Conservation (phyloP, 441 rosid species). For the Pelargonium citronellum region DNA sequence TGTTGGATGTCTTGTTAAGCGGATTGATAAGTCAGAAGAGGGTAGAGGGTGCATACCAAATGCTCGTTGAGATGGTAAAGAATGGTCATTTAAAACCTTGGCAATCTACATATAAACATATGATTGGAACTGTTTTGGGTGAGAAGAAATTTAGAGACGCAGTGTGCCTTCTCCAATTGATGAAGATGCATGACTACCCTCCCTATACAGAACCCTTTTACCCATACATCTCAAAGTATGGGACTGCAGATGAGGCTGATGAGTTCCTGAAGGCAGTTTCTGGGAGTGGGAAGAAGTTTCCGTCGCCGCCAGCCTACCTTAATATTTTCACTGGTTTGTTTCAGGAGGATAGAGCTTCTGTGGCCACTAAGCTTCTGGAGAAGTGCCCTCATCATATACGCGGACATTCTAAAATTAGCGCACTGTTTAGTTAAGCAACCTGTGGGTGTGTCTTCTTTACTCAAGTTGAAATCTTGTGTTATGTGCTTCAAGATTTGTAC, state of each 20-base stretch:
- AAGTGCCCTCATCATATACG: constrained; percentile 73
- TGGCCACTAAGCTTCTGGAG: constrained; percentile 62
- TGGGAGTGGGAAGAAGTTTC: constrained; percentile 53
- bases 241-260: constrained; percentile 58
- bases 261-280: constrained; percentile 58
- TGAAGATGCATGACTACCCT: constrained; percentile 62
- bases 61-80: constrained; percentile 54
- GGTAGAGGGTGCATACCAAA: constrained; percentile 55
- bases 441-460: too few relatives aligned
- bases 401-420: constrained; percentile 45
- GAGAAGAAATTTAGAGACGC: constrained; percentile 68
- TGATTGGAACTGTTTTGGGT: constrained; percentile 64
- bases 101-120: constrained; percentile 67
- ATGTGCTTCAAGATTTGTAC: too few relatives aligned
- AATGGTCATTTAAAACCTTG: constrained; percentile 53
- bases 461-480: too few relatives aligned
- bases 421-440: constrained; percentile 50
- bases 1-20: constrained; percentile 51
- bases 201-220: constrained; percentile 55
- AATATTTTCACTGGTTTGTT: constrained; percentile 53
- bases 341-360: constrained; percentile 63
- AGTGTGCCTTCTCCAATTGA: constrained; percentile 52
- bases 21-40: constrained; percentile 57
- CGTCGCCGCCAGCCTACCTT: constrained; percentile 49
- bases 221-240: constrained; percentile 59